Evolutionary conservation across 257 asterid species (phyloP), one percentile per base, ranked within the genome.

Genomic region (Apocynum venetum): DNA sequence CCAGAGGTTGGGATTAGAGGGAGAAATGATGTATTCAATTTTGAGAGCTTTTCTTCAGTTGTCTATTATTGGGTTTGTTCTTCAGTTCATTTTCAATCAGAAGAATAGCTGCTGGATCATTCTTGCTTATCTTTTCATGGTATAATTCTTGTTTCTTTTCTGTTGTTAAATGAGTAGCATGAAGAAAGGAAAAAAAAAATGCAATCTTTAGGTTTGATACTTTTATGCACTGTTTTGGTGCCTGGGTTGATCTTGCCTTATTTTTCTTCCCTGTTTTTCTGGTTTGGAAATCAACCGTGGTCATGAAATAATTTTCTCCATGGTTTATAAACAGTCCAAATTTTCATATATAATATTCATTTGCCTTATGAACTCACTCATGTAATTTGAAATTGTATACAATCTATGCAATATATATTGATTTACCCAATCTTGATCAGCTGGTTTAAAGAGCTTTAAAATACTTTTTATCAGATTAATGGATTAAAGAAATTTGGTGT

Each of bases 91-190:
- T 72, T 92, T 94, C 87, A 81, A 68, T 61, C 98, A 89, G 83
- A 49, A 86, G 0, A 91, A 86, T 77, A 83, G 78, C 70, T 48
- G 74, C 35, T 94, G 98, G 97, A 94, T 94, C 75, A 43, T 92
- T 41, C 61, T 87, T 79, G 98, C 98, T 72, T 94, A 94, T 83
- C 94, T 94, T 76, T 94, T 92, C 91, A 94, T 94, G 98, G 98
- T 94, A 84, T 36, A 48, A 8, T n/a, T 9, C 38, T 38, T 17
- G 0, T 69, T 13, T 12, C 51, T 43, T 43, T 43, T 70, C 46
- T 12, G 14, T 46, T 36, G 1, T 47, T 44, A 8, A 2, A 6
- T 59, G 8, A 56, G 20, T 31, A 1, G 38, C 19, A 14, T n/a
- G 59, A 65, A 36, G 20, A 19, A 25, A 63, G 2, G 3, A 40